Evolutionary conservation across 495 filamentous ascomycete genomes (phyloP).

Genomic region (Penicillium ochrochloron): DNA sequence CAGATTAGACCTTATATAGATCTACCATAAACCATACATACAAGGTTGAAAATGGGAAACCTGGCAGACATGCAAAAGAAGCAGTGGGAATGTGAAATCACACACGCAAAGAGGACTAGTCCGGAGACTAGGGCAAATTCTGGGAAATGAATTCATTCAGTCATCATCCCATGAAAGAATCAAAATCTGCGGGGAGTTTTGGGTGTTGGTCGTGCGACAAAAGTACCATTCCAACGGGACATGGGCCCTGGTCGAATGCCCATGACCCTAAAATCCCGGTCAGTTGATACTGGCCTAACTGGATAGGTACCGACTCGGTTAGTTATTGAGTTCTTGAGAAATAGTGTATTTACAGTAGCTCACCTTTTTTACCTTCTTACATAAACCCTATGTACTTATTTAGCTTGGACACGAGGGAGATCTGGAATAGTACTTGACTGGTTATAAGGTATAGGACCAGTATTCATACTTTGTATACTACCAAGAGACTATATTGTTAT

Average conservation of each 20-base stretch:
- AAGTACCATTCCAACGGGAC: constrained; percentile 7
- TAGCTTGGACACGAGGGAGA: too few species aligned
- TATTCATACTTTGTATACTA: too few species aligned
- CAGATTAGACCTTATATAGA: background rate
- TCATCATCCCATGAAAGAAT: background rate
- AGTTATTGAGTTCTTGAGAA: background rate
- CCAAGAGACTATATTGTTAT: too few species aligned
- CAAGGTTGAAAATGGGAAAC: background rate
- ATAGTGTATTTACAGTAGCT: too few species aligned
- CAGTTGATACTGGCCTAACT: too few species aligned
- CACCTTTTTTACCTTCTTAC: too few species aligned
- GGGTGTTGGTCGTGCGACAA: constrained; percentile 11
- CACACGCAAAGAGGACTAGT: background rate
- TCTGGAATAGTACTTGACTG: too few species aligned
- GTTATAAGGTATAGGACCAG: too few species aligned
- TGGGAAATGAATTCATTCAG: constrained; percentile 1
- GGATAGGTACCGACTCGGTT: background rate
- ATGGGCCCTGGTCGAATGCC: background rate
- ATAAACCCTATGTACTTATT: too few species aligned
- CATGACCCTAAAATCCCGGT: background rate
- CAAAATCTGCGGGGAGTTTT: constrained; percentile 2
- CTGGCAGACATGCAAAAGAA: background rate
- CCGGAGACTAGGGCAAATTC: background rate
- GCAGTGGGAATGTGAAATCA: constrained; percentile 3
- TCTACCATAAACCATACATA: background rate